phyloP scores from a whole-genome alignment of 164 flowering plant species.

The Berberis vulgaris region DNA sequence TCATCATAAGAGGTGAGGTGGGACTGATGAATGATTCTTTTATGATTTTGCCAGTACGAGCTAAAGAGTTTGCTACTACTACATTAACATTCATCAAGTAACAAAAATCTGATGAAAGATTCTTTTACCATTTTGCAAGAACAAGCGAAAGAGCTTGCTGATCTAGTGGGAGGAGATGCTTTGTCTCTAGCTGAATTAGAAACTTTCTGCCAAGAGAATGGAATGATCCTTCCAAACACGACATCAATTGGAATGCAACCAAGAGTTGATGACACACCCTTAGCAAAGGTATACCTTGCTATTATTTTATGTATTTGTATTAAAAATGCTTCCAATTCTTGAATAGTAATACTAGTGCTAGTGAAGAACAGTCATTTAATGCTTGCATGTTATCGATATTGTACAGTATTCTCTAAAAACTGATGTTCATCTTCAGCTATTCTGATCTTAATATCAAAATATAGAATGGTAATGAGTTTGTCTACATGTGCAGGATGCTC shows the following conservation, averaged over 20 bases:
- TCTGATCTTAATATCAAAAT: too few relatives aligned
- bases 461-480: too few relatives aligned
- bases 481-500: conserved; percentile 46
- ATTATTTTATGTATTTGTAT: background rate
- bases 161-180: conserved; percentile 70
- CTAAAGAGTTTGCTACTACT: conserved; percentile 54
- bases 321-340: too few relatives aligned
- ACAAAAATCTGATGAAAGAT: background rate
- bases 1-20: too few relatives aligned
- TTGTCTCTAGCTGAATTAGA: conserved; percentile 54
- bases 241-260: conserved; percentile 97
- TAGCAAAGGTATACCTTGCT: conserved; percentile 64
- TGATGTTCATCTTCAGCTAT: too few relatives aligned
- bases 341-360: too few relatives aligned
- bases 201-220: conserved; percentile 64
- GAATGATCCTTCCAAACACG: conserved; percentile 90
- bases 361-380: too few relatives aligned
- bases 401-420: too few relatives aligned
- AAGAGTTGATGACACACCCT: conserved; percentile 71
- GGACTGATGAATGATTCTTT: background rate
- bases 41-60: conserved; percentile 42
- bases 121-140: conserved; percentile 25
- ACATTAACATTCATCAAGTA: background rate
- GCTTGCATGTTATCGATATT: too few relatives aligned
- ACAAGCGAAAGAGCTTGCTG: conserved; percentile 77